Evolutionary conservation across 257 asterid genomes (phyloP), one percentile per base, ranked within the genome.

Genomic region (Plectranthus barbatus): DNA sequence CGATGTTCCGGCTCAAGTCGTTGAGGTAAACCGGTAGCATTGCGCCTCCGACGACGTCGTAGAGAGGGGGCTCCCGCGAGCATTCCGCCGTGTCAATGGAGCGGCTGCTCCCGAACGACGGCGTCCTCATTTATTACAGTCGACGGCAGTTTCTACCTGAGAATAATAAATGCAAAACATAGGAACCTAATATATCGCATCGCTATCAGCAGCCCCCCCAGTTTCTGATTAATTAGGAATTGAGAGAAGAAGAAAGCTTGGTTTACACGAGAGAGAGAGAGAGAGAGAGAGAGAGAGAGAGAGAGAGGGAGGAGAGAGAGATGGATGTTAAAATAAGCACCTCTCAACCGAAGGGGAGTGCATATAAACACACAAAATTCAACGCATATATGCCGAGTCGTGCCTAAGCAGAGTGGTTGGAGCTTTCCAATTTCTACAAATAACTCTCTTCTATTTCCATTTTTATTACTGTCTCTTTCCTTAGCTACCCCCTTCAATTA

Each of bases 21-120:
- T 82, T 75, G 77, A 88, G 90, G 76, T 84, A 84, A 19, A 74
- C 70, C 56, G 98, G 98, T 69, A 91, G 74, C 98, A 91, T 91
- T 83, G 93, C 87, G 0, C 87, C 97, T 3, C 87, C 87, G 1
- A 5, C 37, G 13, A 66, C 67, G 55, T 56, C 61, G 39, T 52
- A 29, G 20, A 51, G 76, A 55, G 70, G 67, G 51, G 45, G 70
- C 48, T 59, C 39, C 3, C 44, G 54, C 20, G 77, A 65, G 67
- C 70, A 76, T 1, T 77, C 94, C 58, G 78, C 86, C 60, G 78
- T 78, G 72, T 76, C 69, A 59, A 48, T 67, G 20, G 86, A 77
- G n/a, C n/a, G n/a, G 66, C 84, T 72, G 75, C 93, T 84, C 7
- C 75, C 92, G 34, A 68, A 66, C 45, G 95, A 80, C 55, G 86